Conservation (phyloP, 176 grass and related monocot genomes). For the Musa itinerans region DNA sequence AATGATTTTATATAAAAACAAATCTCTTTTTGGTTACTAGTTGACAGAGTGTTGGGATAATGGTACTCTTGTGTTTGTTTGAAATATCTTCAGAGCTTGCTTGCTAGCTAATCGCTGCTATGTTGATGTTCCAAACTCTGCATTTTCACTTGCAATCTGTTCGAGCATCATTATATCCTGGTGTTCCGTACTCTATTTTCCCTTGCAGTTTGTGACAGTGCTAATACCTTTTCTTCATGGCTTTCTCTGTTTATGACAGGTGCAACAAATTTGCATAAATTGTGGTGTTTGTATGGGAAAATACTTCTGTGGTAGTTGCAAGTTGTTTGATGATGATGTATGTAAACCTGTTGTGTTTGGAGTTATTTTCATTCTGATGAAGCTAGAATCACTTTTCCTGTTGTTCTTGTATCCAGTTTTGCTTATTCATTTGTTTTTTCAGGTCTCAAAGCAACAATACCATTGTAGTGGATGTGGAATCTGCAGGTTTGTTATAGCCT, state of each 20-base stretch:
- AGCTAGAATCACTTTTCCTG: background rate
- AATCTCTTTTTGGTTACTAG: background rate
- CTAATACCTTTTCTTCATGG: background rate
- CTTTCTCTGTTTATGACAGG: conserved; percentile 39
- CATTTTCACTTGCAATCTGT: no score
- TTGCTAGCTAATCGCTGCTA: no score
- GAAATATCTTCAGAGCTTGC: no score
- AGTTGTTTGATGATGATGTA: conserved; percentile 95
- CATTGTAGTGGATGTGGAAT: conserved; percentile 88
- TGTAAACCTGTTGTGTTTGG: conserved; percentile 17
- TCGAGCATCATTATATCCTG: no score
- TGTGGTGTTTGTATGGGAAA: conserved; percentile 82
- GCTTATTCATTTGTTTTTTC: conserved; percentile 21
- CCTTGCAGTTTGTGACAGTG: background rate
- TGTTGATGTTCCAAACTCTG: no score
- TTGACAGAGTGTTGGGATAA: no score
- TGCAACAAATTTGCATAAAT: conserved; percentile 56
- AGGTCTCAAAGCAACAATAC: conserved; percentile 91
- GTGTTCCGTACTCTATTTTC: no score
- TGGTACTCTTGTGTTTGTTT: no score
- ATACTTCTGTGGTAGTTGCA: conserved; percentile 87
- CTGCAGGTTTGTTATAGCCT: conserved; percentile 49
- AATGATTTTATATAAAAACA: background rate
- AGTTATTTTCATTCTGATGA: background rate
- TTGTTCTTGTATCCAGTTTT: background rate